These are phyloP conservation scores for Daphne laureola DNA, from an alignment of 441 rosid species.

Conservation along the genomic window DNA sequence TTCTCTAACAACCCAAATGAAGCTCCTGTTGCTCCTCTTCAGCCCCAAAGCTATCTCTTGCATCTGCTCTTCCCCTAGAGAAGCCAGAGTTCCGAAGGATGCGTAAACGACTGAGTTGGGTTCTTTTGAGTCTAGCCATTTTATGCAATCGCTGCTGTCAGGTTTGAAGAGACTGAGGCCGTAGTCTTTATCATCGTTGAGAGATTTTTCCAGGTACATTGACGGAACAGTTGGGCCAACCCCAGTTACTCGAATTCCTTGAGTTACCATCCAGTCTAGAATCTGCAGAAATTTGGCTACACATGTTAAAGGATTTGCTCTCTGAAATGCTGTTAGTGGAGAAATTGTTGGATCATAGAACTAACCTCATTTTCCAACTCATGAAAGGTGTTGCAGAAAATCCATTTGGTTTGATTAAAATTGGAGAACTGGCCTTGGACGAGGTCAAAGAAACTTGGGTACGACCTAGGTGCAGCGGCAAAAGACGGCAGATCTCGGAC, in stretches of 20 bases:
- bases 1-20: conserved; percentile 52
- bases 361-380: conserved; percentile 35
- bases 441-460: background rate
- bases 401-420: conserved; percentile 15
- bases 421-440: conserved; percentile 16
- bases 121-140: conserved; percentile 35
- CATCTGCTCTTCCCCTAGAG: conserved; percentile 35
- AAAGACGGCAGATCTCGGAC: conserved; percentile 22
- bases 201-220: conserved; percentile 29
- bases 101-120: conserved; percentile 33
- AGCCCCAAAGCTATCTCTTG: conserved; percentile 36
- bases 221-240: conserved; percentile 52
- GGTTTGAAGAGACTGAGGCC: conserved; percentile 32
- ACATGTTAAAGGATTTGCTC: background rate
- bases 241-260: conserved; percentile 26
- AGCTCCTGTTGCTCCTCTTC: conserved; percentile 21
- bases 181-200: conserved; percentile 41
- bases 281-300: conserved; percentile 14
- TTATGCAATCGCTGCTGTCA: conserved; percentile 18
- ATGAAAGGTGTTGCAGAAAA: conserved; percentile 21
- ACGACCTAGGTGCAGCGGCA: background rate
- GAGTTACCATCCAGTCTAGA: conserved; percentile 28
- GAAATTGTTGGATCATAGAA: background rate
- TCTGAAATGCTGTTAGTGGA: background rate
- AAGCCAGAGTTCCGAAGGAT: conserved; percentile 48